Evolutionary conservation across 768 basidiomycete genomes (phyloP), one percentile per base, ranked within the genome.

Genomic region (Leccinellum luteum): DNA sequence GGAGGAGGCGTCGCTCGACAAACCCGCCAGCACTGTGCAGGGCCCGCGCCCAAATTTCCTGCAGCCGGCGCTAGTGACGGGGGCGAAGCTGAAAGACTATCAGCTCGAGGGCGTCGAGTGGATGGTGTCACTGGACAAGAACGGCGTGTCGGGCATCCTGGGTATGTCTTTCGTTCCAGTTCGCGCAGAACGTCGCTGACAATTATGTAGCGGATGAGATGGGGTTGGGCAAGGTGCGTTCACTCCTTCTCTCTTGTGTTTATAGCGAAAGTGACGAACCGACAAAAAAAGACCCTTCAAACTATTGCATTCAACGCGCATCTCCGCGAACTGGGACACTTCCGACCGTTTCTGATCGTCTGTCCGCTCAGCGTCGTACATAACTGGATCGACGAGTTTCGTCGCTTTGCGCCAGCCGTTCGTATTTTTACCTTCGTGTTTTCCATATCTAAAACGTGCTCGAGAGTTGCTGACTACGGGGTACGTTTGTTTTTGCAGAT

Each of bases 21-120:
- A 41, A 68, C 68, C 41, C 10, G 41, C 19, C n/a, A 43, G 41
- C 19, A 2, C 41, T 19, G 41, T 10, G 25, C 23, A 25, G 3
- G 7, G 15, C 52, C 8, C 65, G 64, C 25, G 41, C 65, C 73
- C 10, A 70, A 78, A 27, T 88, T 90, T 62, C 73, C 19, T 82
- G 51, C 96, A 98, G 68, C 90, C 94, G 0, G 72, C 79, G 2
- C 73, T 94, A 17, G 77, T 99, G 41, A 93, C 93, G 0, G 96
- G 96, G 5, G 93, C 86, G 0, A 89, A 76, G 56, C 73, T 98
- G 59, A 93, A 94, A 67, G 82, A 87, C 32, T 98, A 97, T 69
- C 96, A 99, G 69, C 81, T 98, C 2, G 91, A 94, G 51, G 96
- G 96, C 0, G 82, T 97, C 15, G 90, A 95, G 60, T 98, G 96